These are phyloP conservation scores for Saccharomycopsis amapae DNA, from an alignment of 805 yeast species.

Conservation along the genomic window DNA sequence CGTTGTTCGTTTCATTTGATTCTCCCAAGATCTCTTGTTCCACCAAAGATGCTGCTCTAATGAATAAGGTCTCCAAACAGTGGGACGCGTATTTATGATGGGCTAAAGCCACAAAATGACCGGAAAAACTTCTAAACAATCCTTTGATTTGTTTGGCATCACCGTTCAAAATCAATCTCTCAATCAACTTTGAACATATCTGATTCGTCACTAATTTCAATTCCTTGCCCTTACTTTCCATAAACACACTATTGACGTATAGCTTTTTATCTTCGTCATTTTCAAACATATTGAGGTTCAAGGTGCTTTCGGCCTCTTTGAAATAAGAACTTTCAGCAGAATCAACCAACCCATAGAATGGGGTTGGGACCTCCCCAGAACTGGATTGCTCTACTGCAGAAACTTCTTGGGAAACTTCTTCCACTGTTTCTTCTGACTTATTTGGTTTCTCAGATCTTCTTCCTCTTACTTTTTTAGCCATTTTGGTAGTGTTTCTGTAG, in stretches of 20 bases:
- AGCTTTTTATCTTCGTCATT: constrained; percentile 63
- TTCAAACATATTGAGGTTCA: constrained; percentile 74
- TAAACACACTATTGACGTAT: constrained; percentile 71
- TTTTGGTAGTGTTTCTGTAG: neutral
- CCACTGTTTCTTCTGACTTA: constrained; percentile 1
- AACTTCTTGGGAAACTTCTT: constrained; percentile 15
- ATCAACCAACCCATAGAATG: constrained; percentile 85
- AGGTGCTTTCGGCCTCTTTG: constrained; percentile 83
- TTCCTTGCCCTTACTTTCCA: constrained; percentile 84
- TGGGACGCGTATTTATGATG: constrained; percentile 91
- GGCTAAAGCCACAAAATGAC: constrained; percentile 69
- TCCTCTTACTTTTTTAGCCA: constrained; percentile 19
- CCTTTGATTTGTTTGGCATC: constrained; percentile 57
- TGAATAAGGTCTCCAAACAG: constrained; percentile 79
- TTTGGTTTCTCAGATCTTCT: constrained; percentile 14
- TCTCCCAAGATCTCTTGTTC: constrained; percentile 62
- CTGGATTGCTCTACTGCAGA: constrained; percentile 22
- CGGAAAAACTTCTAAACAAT: constrained; percentile 59
- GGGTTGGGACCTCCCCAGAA: constrained; percentile 27
- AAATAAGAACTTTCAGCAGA: constrained; percentile 82
- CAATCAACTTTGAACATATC: constrained; percentile 88
- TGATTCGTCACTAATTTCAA: constrained; percentile 88
- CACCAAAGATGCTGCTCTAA: constrained; percentile 63
- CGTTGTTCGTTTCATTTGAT: constrained; percentile 29
- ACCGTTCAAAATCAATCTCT: constrained; percentile 68